Conservation (phyloP, 352 stramenopile species). For the Phytophthora palmivora region DNA sequence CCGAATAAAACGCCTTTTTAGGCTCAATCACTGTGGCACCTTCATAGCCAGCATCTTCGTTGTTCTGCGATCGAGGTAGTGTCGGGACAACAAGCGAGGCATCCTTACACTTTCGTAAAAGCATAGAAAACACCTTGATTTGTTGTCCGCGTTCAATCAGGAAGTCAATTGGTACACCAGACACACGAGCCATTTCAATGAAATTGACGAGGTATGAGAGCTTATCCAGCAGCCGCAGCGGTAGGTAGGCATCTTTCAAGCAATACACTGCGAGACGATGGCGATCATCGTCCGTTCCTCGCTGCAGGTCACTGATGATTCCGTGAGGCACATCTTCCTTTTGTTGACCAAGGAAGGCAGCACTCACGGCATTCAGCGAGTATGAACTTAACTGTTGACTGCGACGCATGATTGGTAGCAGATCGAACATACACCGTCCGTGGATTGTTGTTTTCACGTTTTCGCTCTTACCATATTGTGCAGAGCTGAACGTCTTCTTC, state of each 20-base stretch:
- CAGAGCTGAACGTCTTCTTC: constrained; percentile 98
- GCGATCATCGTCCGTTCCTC: constrained; percentile 97
- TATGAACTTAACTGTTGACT: constrained; percentile 99
- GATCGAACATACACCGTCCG: constrained; percentile 98
- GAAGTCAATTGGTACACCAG: constrained; percentile 97
- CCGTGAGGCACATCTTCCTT: constrained; percentile 99
- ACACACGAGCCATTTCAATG: constrained; percentile 99
- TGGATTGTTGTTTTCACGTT: constrained; percentile 99
- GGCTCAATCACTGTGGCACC: constrained; percentile 99
- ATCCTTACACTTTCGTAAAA: constrained; percentile 96
- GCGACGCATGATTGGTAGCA: constrained; percentile 99
- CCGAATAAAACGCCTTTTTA: constrained; percentile 99
- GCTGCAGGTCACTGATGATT: constrained; percentile 96
- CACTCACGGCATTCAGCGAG: constrained; percentile 98
- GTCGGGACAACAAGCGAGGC: constrained; percentile 97
- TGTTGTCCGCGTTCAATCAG: constrained; percentile 98
- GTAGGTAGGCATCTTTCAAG: constrained; percentile 98
- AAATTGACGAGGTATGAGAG: constrained; percentile 99
- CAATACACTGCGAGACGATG: constrained; percentile 99
- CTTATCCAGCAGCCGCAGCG: constrained; percentile 98
- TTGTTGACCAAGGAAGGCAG: constrained; percentile 97
- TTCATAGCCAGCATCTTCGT: constrained; percentile 94
- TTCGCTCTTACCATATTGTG: constrained; percentile 97
- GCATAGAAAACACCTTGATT: constrained; percentile 99
- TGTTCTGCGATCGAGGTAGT: constrained; percentile 88